Evolutionary conservation across 2,329 filamentous ascomycete species (phyloP).

Genomic region (Colletotrichum lentis): DNA sequence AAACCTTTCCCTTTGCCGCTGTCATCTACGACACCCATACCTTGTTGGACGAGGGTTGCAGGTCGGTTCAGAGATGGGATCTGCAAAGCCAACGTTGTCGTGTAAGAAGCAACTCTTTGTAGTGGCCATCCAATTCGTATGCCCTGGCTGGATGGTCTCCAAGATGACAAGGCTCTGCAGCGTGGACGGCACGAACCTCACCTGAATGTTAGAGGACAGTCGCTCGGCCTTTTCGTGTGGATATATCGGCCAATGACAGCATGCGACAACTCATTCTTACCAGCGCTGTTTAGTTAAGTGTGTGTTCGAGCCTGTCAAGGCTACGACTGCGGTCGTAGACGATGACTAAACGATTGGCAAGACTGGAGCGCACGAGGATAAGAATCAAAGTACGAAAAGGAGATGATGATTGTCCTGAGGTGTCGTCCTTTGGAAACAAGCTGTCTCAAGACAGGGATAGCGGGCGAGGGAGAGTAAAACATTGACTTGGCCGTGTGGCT

Average conservation of each 20-base stretch:
- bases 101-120: conserved; percentile 20
- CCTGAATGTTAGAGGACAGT: no score
- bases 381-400: not conserved
- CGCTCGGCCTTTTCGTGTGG: no score
- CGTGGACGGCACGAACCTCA: no score
- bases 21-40: no score
- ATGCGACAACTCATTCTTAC: no score
- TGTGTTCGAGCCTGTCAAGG: not conserved
- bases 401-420: not conserved
- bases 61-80: conserved; percentile 32
- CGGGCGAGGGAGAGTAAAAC: conserved; percentile 18
- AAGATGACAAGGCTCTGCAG: no score
- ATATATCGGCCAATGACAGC: no score
- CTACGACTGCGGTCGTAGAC: not conserved
- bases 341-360: not conserved
- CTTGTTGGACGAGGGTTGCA: conserved; percentile 31
- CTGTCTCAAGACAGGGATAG: not conserved
- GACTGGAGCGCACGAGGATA: not conserved
- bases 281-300: no score
- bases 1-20: not conserved
- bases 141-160: not conserved
- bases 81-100: conserved; percentile 35
- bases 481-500: conserved; percentile 30
- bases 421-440: not conserved
- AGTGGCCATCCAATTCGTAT: not conserved